Percentiles rank a stretch among this genome's conserved stretches.
These are phyloP conservation scores for Metschnikowia santaceciliae DNA, from an alignment of 805 yeast genomes.

Conservation along the genomic window DNA sequence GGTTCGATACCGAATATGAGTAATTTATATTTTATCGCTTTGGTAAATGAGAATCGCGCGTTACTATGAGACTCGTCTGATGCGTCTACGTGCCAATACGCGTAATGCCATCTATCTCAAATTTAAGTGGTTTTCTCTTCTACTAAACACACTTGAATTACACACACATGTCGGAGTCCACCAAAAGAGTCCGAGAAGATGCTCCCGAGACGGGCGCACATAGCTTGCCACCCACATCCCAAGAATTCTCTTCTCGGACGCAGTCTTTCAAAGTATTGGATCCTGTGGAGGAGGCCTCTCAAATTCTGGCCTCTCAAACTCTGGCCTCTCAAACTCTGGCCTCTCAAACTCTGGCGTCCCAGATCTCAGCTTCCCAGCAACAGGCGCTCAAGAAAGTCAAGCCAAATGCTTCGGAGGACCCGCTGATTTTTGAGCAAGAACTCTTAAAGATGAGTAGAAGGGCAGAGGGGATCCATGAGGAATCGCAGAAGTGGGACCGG, in stretches of 20 bases:
- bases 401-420: constrained; percentile 32
- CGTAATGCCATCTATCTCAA: background rate
- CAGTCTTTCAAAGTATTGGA: background rate
- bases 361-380: constrained; percentile 28
- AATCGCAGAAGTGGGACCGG: constrained; percentile 46
- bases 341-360: constrained; percentile 18
- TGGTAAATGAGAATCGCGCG: background rate
- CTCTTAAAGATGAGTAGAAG: constrained; percentile 16
- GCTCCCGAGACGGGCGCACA: constrained; percentile 24
- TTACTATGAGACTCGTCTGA: background rate
- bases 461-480: constrained; percentile 25
- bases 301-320: constrained; percentile 14
- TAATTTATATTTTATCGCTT: too few species aligned
- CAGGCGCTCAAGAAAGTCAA: constrained; percentile 33
- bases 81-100: background rate
- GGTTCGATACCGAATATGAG: too few species aligned
- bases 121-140: background rate
- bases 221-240: constrained; percentile 31
- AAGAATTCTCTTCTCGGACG: background rate
- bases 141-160: background rate
- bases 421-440: constrained; percentile 26
- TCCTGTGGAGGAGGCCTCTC: background rate
- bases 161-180: background rate
- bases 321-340: constrained; percentile 17
- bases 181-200: constrained; percentile 12